These are phyloP conservation scores for Acer saccharum DNA, from an alignment of 345 rosid genomes.

Conservation along the genomic window DNA sequence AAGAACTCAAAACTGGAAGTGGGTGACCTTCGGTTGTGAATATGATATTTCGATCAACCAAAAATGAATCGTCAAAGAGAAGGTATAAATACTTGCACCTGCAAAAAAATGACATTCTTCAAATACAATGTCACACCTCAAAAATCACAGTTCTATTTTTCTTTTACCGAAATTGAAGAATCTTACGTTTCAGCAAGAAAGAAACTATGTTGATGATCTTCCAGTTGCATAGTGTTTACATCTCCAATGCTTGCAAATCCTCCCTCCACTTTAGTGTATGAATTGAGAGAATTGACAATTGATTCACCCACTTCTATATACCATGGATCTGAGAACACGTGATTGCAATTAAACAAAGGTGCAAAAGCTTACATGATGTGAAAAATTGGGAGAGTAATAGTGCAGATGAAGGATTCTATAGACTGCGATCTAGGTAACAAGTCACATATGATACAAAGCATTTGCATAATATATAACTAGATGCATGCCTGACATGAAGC, in stretches of 20 bases:
- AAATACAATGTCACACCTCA: neutral
- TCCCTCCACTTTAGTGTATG: slow-evolving; percentile 78
- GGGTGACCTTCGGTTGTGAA: slow-evolving; percentile 98
- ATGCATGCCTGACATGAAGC: neutral
- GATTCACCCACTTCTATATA: slow-evolving; percentile 92
- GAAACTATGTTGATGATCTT: slow-evolving; percentile 99
- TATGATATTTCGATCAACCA: slow-evolving; percentile 67
- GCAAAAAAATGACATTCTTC: slow-evolving; percentile 18
- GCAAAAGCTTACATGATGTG: neutral
- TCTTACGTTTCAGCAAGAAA: slow-evolving; percentile 94
- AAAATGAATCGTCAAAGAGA: slow-evolving; percentile 88
- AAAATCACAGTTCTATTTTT: neutral
- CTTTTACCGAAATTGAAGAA: neutral
- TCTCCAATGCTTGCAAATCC: slow-evolving; percentile 94
- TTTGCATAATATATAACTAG: neutral
- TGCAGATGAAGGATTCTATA: neutral
- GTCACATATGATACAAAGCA: neutral
- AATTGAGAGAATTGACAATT: slow-evolving; percentile 81
- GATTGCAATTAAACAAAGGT: slow-evolving; percentile 11
- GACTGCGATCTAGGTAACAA: neutral
- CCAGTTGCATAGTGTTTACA: slow-evolving; percentile 91
- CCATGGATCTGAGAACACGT: slow-evolving; percentile 72
- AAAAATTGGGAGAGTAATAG: neutral
- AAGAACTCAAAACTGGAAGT: slow-evolving; percentile 74
- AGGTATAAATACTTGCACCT: slow-evolving; percentile 97